These are phyloP conservation scores for Pelargonium nanum DNA, from an alignment of 345 rosid species.

Conservation along the genomic window DNA sequence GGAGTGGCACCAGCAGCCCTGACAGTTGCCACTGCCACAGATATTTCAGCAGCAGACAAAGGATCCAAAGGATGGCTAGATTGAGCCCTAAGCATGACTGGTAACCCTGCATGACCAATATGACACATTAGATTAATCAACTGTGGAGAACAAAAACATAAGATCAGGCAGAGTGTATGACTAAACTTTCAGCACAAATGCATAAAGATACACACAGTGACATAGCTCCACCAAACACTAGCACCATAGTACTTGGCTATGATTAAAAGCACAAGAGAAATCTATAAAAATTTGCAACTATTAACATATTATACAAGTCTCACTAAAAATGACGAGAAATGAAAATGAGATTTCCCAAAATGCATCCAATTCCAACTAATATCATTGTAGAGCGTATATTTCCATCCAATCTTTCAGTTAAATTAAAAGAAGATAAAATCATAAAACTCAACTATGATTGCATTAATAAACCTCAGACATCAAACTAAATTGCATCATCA, in stretches of 20 bases:
- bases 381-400: neutral
- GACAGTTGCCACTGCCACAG: conserved; percentile 86
- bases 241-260: neutral
- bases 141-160: neutral
- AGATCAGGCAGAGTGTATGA: neutral
- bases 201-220: neutral
- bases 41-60: conserved; percentile 74
- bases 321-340: too few species aligned
- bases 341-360: neutral
- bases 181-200: neutral
- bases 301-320: neutral
- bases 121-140: conserved; percentile 8
- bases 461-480: too few species aligned
- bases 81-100: conserved; percentile 68
- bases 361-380: too few species aligned
- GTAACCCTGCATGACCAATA: conserved; percentile 30
- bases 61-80: conserved; percentile 84
- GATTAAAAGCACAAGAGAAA: too few species aligned
- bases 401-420: neutral
- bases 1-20: conserved; percentile 90
- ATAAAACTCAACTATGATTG: too few species aligned
- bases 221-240: neutral
- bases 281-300: neutral
- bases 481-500: neutral
- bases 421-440: too few species aligned